Evolutionary conservation across 2,329 filamentous ascomycete genomes (phyloP).

Genomic region (Dryadomyces quercus-mongolicae): DNA sequence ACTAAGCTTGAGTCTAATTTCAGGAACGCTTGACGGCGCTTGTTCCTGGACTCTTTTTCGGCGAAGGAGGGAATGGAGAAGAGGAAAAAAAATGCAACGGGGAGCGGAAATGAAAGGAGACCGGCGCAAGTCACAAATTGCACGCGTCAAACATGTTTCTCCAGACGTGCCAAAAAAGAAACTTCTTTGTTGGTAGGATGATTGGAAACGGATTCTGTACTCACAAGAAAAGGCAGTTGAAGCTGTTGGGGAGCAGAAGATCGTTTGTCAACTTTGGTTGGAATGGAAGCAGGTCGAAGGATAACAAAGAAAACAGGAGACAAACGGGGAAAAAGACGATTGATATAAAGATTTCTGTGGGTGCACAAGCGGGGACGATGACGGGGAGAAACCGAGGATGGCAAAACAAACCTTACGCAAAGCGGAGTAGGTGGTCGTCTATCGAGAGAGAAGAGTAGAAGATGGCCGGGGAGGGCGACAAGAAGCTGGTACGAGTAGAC

Average conservation of each 20-base stretch:
- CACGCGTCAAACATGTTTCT: background rate
- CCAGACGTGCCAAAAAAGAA: background rate
- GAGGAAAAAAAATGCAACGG: background rate
- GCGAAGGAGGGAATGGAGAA: background rate
- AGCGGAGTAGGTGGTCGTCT: slow-evolving; percentile 2
- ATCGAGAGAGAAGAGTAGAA: background rate
- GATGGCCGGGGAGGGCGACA: background rate
- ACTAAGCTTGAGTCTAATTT: slow-evolving; percentile 7
- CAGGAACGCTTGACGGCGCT: slow-evolving; percentile 3
- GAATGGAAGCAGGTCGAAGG: no score
- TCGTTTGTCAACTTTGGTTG: background rate
- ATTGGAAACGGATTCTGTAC: background rate
- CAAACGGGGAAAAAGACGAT: background rate
- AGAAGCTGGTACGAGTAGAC: background rate
- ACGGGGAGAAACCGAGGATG: background rate
- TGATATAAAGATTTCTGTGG: background rate
- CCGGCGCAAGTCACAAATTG: background rate
- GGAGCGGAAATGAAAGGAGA: background rate
- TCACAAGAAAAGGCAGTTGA: background rate
- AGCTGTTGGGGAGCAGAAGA: background rate
- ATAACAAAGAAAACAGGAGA: background rate
- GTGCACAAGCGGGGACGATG: no score
- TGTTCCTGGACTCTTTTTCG: background rate
- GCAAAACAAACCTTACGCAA: slow-evolving; percentile 6
- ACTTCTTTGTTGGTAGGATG: background rate